Conservation (phyloP, 108 stramenopile genomes). For the Skeletonema menzelii region DNA sequence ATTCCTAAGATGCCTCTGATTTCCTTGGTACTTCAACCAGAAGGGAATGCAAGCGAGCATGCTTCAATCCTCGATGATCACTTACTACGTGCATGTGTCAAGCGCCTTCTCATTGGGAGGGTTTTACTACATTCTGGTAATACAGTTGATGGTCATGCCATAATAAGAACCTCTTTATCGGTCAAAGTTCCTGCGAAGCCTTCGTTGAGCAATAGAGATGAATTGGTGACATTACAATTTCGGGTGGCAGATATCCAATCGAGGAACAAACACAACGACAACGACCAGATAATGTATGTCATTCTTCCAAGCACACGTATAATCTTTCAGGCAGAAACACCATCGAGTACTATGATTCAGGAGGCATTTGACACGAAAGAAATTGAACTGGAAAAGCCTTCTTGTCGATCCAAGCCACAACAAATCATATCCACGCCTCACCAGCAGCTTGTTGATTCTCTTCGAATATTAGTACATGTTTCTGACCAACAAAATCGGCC, state of each 20-base stretch:
- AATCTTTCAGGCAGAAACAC: constrained; percentile 18
- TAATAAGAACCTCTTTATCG: background rate
- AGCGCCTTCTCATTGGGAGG: constrained; percentile 32
- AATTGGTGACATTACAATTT: background rate
- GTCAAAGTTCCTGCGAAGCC: constrained; percentile 15
- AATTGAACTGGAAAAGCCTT: background rate
- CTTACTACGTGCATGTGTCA: constrained; percentile 38
- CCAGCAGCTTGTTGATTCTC: constrained; percentile 28
- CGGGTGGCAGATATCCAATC: constrained; percentile 18
- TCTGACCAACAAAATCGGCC: background rate
- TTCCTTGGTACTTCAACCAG: constrained; percentile 28
- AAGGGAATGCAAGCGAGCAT: background rate
- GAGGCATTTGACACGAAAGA: background rate
- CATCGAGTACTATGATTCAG: background rate
- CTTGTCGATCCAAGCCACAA: background rate
- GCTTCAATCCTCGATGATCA: background rate
- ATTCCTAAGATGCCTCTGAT: constrained; percentile 16
- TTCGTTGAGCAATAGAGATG: background rate
- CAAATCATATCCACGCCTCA: constrained; percentile 6
- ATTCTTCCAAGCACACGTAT: constrained; percentile 47
- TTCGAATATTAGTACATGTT: constrained; percentile 12
- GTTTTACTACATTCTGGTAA: constrained; percentile 1
- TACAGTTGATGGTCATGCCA: background rate
- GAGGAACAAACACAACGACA: background rate
- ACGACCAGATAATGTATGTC: constrained; percentile 4